Conservation (phyloP, 768 basidiomycete species). For the Clitopilus hobsonii region DNA sequence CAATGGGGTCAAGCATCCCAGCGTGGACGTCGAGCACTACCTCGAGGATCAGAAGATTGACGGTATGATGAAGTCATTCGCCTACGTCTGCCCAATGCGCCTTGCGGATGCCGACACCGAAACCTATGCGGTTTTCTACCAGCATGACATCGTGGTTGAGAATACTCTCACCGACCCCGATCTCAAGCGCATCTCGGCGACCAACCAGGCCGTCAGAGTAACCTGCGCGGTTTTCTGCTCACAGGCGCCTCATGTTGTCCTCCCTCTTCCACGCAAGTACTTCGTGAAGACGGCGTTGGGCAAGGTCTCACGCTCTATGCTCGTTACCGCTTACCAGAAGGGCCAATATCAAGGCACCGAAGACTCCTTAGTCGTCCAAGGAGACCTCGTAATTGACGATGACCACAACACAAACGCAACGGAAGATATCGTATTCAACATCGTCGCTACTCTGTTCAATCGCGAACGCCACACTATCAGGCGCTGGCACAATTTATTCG, state of each 20-base stretch:
- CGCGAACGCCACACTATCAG: neutral
- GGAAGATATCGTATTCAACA: constrained; percentile 20
- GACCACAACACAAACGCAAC: constrained; percentile 15
- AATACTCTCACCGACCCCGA: neutral
- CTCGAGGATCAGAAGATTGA: neutral
- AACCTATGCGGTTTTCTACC: neutral
- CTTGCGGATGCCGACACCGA: neutral
- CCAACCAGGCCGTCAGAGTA: neutral
- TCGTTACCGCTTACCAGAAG: neutral
- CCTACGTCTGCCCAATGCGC: neutral
- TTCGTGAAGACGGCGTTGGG: constrained; percentile 2
- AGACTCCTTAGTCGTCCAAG: neutral
- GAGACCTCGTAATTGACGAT: neutral
- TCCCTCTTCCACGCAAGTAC: neutral
- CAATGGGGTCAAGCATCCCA: constrained; percentile 2
- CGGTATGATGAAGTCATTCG: neutral
- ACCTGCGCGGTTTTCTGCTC: neutral
- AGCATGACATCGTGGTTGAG: neutral
- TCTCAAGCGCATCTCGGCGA: neutral
- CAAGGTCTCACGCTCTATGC: neutral
- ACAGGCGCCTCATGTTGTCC: neutral
- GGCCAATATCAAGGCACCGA: neutral
- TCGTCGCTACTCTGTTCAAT: constrained; percentile 24
- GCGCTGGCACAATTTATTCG: neutral
- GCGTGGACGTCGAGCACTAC: constrained; percentile 2